Base-by-base conservation (phyloP, 139 green algal species). In the Chlorella sp. region DNA sequence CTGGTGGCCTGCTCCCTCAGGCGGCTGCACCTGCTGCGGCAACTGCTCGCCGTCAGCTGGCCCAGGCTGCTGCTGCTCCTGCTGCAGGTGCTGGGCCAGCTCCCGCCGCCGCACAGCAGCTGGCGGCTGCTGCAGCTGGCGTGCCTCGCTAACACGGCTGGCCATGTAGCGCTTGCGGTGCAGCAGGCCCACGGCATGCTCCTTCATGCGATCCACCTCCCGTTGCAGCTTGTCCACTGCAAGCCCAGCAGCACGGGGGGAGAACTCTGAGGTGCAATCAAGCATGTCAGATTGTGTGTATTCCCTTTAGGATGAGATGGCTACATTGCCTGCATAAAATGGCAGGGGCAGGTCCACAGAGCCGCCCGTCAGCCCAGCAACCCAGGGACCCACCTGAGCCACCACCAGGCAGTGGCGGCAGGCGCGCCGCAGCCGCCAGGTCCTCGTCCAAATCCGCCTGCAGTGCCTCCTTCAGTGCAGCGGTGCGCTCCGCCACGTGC, bases 141-240 rank as follows among this genome's bases (percentile, higher is more conserved):
- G 44, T 11, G 79, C 83, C 83, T 79, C 86, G 44, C 79, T 69
- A n/a, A 82, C 78, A 3, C 80, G 78, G 0, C 67, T 41, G 21
- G 78, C 21, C 69, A 88, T 86, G 81, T 73, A 88, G 16, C 85
- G 71, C 73, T 55, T 81, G 71, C 69, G 64, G 34, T 63, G 34
- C 38, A 68, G 68, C 67, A 88, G 57, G 47, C 13, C 36, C 72
- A 51, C 47, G 21, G 85, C 85, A n/a, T 78, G 36, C 62, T 80
- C 69, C 41, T 36, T 56, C 60, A 82, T 36, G 11, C 20, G 21
- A 21, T 70, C 69, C 20, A 87, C 38, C 34, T 82, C 75, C 23
- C 34, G 25, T 16, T 44, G 20, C 26, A 62, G 71, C 51, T 74
- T 74, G 23, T 63, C 70, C 23, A 85, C 38, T 69, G 62, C 69